A percentile compares a stretch with the other conserved stretches of the same genome.
These are phyloP conservation scores for Russula abietina DNA, from an alignment of 768 basidiomycete species.

Conservation along the genomic window DNA sequence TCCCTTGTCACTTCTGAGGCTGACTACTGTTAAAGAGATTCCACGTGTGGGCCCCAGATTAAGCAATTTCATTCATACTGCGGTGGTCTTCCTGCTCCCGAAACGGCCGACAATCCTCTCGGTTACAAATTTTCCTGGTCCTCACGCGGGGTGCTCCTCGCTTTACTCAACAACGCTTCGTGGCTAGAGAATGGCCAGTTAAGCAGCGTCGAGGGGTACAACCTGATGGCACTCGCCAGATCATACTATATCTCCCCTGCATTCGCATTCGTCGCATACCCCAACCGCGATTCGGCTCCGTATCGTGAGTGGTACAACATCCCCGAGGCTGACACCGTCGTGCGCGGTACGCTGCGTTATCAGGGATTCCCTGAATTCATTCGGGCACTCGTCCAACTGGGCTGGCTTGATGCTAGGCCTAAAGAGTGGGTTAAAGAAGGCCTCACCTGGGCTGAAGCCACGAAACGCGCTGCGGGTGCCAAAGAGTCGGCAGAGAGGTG, in stretches of 20 bases:
- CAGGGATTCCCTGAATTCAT: conserved; percentile 97
- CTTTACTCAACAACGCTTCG: conserved; percentile 84
- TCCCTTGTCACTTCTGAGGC: conserved; percentile 8
- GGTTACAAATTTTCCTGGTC: conserved; percentile 99
- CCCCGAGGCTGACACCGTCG: conserved; percentile 86
- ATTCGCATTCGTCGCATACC: conserved; percentile 94
- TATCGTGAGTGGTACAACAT: conserved; percentile 92
- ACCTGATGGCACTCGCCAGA: conserved; percentile 86
- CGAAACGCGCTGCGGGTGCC: conserved; percentile 65
- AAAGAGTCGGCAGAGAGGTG: conserved; percentile 65
- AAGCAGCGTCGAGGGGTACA: conserved; percentile 62
- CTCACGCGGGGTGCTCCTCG: conserved; percentile 90
- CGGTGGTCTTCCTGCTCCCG: conserved; percentile 90
- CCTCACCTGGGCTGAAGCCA: conserved; percentile 80
- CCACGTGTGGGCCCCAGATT: conserved; percentile 41
- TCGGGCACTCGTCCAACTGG: conserved; percentile 76
- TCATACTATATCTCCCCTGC: conserved; percentile 95
- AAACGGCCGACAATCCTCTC: conserved; percentile 87
- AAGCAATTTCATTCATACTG: conserved; percentile 93
- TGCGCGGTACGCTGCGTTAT: conserved; percentile 91
- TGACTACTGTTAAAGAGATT: neutral
- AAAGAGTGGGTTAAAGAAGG: conserved; percentile 74
- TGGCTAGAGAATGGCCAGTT: conserved; percentile 64
- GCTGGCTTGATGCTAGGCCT: conserved; percentile 71
- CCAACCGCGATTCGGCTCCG: conserved; percentile 88